Percentiles rank a stretch among this genome's conserved stretches.
Conservation (phyloP, 2,329 filamentous ascomycete species). For the Ophiostoma pallidulum region DNA sequence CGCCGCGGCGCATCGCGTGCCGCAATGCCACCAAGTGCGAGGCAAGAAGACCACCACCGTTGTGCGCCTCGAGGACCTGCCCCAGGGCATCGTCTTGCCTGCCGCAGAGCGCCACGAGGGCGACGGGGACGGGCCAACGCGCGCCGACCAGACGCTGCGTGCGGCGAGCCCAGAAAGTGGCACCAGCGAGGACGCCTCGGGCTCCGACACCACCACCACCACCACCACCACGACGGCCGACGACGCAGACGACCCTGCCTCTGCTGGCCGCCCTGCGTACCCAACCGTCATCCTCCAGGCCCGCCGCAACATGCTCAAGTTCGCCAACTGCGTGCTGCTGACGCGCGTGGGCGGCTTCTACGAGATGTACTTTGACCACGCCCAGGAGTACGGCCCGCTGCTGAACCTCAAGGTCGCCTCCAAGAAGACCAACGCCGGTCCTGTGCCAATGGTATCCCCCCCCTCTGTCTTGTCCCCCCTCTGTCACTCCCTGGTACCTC, state of each 20-base stretch:
- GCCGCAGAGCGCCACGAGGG: slow-evolving; percentile 10
- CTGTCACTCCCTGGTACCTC: too few species aligned
- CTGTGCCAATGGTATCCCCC: background rate
- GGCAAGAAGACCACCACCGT: slow-evolving; percentile 47
- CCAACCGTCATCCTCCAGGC: slow-evolving; percentile 86
- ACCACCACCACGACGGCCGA: background rate
- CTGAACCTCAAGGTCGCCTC: too few species aligned
- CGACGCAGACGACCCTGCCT: too few species aligned
- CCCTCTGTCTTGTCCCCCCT: too few species aligned
- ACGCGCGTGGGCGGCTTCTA: slow-evolving; percentile 95
- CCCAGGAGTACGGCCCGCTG: slow-evolving; percentile 48
- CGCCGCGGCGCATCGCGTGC: background rate
- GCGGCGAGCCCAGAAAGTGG: background rate
- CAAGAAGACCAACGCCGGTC: too few species aligned
- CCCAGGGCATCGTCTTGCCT: slow-evolving; percentile 44
- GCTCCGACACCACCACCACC: background rate
- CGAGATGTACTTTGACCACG: slow-evolving; percentile 95
- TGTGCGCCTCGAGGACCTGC: slow-evolving; percentile 46
- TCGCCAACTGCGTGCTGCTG: slow-evolving; percentile 80
- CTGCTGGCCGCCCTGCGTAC: slow-evolving; percentile 44
- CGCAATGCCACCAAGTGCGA: slow-evolving; percentile 25
- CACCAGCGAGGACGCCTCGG: background rate
- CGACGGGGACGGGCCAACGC: background rate
- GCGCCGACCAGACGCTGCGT: background rate
- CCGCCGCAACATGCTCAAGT: slow-evolving; percentile 79